Evolutionary conservation across 2,329 filamentous ascomycete species (phyloP).

Genomic region (Fusarium mangiferae): DNA sequence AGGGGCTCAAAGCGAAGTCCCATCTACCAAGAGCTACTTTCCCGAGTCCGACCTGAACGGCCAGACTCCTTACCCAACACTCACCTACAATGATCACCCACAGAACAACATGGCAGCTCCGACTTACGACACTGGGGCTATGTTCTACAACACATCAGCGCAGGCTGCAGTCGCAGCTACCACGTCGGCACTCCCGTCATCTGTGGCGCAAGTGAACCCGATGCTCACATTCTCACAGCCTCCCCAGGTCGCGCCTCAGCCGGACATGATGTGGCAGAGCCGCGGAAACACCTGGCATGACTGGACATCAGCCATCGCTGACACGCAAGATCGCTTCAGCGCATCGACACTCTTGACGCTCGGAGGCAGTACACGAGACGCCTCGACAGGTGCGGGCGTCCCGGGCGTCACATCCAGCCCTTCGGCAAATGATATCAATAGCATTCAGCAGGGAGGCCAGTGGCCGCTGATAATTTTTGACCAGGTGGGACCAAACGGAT

Average conservation of each 20-base stretch:
- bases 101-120: constrained; percentile 35
- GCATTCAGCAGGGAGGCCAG: constrained; percentile 43
- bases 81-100: constrained; percentile 46
- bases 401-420: constrained; percentile 27
- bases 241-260: constrained; percentile 45
- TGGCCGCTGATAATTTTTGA: constrained; percentile 50
- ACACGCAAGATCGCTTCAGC: constrained; percentile 61
- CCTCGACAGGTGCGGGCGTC: constrained; percentile 22
- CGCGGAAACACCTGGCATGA: constrained; percentile 63
- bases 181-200: constrained; percentile 35
- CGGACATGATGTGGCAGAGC: constrained; percentile 49
- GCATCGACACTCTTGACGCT: constrained; percentile 61
- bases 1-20: constrained; percentile 27
- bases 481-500: constrained; percentile 38
- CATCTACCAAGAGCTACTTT: constrained; percentile 47
- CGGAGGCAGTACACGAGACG: constrained; percentile 47
- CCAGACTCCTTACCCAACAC: constrained; percentile 45
- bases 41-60: constrained; percentile 39
- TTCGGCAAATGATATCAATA: constrained; percentile 42
- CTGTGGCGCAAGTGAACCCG: constrained; percentile 49
- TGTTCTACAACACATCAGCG: constrained; percentile 45
- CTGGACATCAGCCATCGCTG: constrained; percentile 63
- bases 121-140: constrained; percentile 43
- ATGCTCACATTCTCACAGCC: constrained; percentile 55
- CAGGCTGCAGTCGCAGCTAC: constrained; percentile 36